These are phyloP conservation scores for Amanita rimosa DNA, from an alignment of 768 basidiomycete genomes.

Conservation along the genomic window DNA sequence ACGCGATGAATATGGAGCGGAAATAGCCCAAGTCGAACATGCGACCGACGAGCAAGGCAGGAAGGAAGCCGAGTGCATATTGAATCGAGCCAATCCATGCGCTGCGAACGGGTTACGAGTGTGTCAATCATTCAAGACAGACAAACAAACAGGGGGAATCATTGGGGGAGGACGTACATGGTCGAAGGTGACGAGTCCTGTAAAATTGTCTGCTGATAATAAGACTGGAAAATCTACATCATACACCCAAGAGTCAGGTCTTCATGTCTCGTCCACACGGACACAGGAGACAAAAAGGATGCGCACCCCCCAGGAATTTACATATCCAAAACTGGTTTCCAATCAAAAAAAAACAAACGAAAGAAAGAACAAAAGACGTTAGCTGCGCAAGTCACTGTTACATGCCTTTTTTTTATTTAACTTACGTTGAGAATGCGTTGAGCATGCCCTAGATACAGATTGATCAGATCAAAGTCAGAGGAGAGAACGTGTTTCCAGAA, in stretches of 20 bases:
- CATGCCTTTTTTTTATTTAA: neutral
- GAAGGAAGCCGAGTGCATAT: conserved; percentile 55
- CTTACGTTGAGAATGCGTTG: conserved; percentile 35
- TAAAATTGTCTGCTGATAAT: conserved; percentile 49
- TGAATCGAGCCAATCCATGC: conserved; percentile 78
- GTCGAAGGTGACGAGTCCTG: conserved; percentile 39
- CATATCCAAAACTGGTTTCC: conserved; percentile 43
- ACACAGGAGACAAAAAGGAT: neutral
- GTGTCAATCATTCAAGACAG: neutral
- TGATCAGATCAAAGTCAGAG: neutral
- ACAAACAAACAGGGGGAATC: neutral
- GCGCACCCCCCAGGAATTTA: conserved; percentile 68
- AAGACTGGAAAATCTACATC: conserved; percentile 57
- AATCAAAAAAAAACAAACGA: neutral
- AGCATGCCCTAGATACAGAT: conserved; percentile 26
- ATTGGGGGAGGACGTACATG: too few relatives aligned
- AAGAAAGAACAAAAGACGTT: too few relatives aligned
- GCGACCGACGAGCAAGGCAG: conserved; percentile 52
- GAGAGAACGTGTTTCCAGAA: neutral
- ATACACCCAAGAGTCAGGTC: too few relatives aligned
- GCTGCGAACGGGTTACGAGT: conserved; percentile 19
- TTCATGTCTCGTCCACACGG: neutral
- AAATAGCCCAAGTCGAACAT: conserved; percentile 49
- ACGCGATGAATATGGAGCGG: too few relatives aligned
- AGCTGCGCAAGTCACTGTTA: neutral